phyloP scores from a whole-genome alignment of 116 monocot genomes.

The Iris pallida region DNA sequence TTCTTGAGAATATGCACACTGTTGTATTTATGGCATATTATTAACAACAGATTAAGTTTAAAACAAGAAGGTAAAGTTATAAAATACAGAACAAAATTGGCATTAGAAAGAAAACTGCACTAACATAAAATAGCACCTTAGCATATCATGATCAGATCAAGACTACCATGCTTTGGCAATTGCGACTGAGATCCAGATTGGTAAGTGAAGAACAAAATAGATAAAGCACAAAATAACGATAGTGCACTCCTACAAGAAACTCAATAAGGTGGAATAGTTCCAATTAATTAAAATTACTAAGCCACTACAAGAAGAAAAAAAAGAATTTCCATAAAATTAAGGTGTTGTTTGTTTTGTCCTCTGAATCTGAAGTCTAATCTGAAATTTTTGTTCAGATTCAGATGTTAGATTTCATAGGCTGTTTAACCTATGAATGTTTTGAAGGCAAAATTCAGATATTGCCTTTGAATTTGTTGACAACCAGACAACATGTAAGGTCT shows the following conservation, averaged over 20 bases:
- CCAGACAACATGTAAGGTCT: too few relatives aligned
- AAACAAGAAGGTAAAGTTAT: background rate
- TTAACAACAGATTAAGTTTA: background rate
- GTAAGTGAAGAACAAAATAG: background rate
- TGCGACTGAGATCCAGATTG: background rate
- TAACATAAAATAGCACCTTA: too few relatives aligned
- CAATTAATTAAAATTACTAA: too few relatives aligned
- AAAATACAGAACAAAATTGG: slow-evolving; percentile 1
- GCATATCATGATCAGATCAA: background rate
- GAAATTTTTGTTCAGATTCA: too few relatives aligned
- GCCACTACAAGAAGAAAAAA: too few relatives aligned
- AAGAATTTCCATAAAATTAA: too few relatives aligned
- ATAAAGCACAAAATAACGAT: background rate
- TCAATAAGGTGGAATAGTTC: background rate
- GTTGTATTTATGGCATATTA: slow-evolving; percentile 5
- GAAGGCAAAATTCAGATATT: too few relatives aligned
- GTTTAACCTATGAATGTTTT: too few relatives aligned
- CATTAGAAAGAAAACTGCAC: background rate
- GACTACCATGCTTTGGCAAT: background rate
- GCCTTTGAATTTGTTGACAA: too few relatives aligned
- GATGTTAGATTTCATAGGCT: too few relatives aligned
- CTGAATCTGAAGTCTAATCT: too few relatives aligned
- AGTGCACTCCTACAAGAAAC: background rate
- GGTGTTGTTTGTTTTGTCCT: too few relatives aligned
- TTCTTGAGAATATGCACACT: background rate